A percentile compares a stretch with the other conserved stretches of the same genome.
Evolutionary conservation across 108 stramenopile genomes (phyloP).

Genomic region (Stephanodiscus triporus): DNA sequence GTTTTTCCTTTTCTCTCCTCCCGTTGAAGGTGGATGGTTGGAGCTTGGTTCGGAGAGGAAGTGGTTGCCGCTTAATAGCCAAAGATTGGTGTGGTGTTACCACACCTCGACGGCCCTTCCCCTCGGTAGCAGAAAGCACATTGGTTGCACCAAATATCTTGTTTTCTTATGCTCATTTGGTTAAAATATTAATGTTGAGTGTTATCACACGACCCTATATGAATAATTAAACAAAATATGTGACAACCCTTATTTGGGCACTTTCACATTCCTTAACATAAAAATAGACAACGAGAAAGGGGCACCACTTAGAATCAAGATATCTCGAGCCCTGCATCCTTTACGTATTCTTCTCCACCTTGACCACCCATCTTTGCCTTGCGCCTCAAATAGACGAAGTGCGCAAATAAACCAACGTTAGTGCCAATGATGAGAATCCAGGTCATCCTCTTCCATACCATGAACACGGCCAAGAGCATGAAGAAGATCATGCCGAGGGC

Average conservation of each 20-base stretch:
- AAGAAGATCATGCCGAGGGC: conserved; percentile 45
- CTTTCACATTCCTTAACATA: neutral
- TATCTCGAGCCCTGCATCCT: conserved; percentile 50
- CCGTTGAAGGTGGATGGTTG: neutral
- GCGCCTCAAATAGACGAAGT: conserved; percentile 49
- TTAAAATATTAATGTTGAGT: neutral
- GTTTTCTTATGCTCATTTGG: too few species aligned
- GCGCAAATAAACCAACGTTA: conserved; percentile 44
- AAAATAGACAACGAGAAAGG: neutral
- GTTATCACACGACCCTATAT: neutral
- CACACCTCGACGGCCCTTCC: too few species aligned
- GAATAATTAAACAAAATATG: neutral
- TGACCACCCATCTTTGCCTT: conserved; percentile 38
- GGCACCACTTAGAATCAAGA: conserved; percentile 6
- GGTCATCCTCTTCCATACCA: conserved; percentile 49
- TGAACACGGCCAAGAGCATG: conserved; percentile 39
- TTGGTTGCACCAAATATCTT: neutral
- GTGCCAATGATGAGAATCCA: conserved; percentile 47
- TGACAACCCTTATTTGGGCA: too few species aligned
- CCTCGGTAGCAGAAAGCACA: too few species aligned
- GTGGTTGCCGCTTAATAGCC: too few species aligned
- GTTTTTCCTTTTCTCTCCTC: neutral
- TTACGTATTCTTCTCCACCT: conserved; percentile 32
- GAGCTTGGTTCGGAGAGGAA: neutral
- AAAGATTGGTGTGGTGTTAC: too few species aligned